These are phyloP conservation scores for Chalciporus piperatus DNA, from an alignment of 768 basidiomycete genomes.

Conservation along the genomic window DNA sequence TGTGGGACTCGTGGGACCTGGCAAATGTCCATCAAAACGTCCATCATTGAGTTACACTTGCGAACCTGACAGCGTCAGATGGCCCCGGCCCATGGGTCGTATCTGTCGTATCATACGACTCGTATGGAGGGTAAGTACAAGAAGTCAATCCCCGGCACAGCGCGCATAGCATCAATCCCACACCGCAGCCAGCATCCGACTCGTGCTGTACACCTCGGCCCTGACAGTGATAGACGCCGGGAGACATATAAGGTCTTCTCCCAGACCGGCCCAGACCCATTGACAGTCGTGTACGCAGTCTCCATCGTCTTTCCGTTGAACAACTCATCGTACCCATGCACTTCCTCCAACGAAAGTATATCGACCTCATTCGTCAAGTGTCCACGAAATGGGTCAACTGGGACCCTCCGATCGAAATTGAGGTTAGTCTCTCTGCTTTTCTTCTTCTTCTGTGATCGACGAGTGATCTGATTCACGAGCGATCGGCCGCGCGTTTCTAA, in stretches of 20 bases:
- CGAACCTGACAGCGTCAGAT: no score
- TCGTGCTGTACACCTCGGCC: background rate
- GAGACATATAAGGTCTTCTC: background rate
- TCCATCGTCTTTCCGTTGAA: background rate
- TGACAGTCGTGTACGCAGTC: background rate
- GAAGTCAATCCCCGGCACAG: no score
- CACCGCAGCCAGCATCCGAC: background rate
- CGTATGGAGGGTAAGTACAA: no score
- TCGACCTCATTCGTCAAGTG: conserved; percentile 30
- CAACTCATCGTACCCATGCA: conserved; percentile 8
- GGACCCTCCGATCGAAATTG: conserved; percentile 34
- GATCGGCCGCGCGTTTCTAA: background rate
- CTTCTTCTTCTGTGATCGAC: no score
- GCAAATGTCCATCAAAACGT: no score
- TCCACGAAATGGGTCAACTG: conserved; percentile 40
- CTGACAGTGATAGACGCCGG: background rate
- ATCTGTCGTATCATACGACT: no score
- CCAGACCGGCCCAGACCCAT: no score
- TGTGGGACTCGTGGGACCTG: no score
- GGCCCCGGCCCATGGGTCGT: no score
- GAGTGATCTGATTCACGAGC: background rate
- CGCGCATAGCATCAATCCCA: background rate
- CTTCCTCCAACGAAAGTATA: conserved; percentile 30
- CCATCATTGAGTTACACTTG: no score
- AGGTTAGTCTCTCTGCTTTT: conserved; percentile 27